These are phyloP conservation scores for Phoenix dactylifera DNA, from an alignment of 176 grass and related monocot genomes.

Conservation along the genomic window DNA sequence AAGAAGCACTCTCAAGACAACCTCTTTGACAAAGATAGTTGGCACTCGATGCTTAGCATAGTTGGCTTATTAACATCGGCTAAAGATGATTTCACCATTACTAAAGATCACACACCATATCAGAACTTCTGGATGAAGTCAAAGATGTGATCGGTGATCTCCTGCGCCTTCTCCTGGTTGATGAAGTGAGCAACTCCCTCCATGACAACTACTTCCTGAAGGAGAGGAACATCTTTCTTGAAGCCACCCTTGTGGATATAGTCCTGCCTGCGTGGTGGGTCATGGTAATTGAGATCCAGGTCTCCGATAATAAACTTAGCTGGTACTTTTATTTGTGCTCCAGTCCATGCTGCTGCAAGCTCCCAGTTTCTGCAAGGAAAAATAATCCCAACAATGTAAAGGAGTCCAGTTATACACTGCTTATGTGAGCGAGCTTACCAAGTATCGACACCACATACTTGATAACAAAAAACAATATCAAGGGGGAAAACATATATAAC, in stretches of 20 bases:
- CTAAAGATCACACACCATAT: no score
- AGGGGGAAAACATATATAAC: no score
- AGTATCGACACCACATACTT: no score
- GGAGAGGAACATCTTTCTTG: not conserved
- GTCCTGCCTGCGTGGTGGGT: not conserved
- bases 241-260: constrained; percentile 14
- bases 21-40: no score
- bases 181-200: constrained; percentile 6
- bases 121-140: constrained; percentile 7
- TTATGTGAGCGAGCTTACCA: no score
- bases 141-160: constrained; percentile 6
- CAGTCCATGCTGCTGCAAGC: constrained; percentile 8
- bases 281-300: not conserved
- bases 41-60: no score
- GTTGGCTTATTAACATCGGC: no score
- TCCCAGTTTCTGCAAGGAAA: constrained; percentile 9
- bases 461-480: no score
- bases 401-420: no score
- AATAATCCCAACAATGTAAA: not conserved
- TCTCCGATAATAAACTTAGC: constrained; percentile 3
- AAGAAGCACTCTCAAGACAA: no score
- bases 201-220: not conserved
- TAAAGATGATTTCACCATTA: no score
- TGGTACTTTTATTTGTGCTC: not conserved
- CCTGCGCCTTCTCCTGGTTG: constrained; percentile 16